phyloP scores from a whole-genome alignment of 192 early-diverging fungal species.

The Backusella psychrophila region DNA sequence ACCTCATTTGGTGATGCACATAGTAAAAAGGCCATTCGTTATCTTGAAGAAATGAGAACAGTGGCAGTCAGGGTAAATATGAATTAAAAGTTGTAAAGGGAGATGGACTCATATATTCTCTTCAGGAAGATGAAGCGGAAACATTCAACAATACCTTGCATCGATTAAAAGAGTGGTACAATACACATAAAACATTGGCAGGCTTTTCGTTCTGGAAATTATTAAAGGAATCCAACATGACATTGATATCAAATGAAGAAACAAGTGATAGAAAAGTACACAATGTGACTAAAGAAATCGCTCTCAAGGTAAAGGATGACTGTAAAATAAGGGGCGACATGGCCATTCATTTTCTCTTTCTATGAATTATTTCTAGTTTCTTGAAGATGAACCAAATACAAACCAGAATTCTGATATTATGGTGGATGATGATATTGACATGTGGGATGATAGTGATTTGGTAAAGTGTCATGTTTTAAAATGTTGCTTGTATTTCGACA shows the following conservation, averaged over 20 bases:
- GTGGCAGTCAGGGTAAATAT: background rate
- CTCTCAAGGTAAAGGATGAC: background rate
- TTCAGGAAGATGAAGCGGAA: background rate
- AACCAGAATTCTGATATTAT: background rate
- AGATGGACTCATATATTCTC: background rate
- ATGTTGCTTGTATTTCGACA: background rate
- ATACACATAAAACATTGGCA: background rate
- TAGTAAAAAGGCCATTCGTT: background rate
- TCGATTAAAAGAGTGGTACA: background rate
- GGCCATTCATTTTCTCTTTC: background rate
- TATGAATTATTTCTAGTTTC: background rate
- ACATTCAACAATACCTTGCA: background rate
- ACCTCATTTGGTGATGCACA: background rate
- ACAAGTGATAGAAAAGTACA: background rate
- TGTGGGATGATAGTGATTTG: background rate
- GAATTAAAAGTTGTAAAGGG: no score
- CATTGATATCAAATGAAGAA: background rate
- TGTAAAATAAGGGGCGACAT: background rate
- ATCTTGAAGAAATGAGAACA: background rate
- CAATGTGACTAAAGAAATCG: background rate
- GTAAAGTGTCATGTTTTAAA: background rate
- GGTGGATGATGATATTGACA: background rate
- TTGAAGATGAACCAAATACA: background rate
- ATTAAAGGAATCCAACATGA: background rate
- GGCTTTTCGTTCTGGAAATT: background rate